Evolutionary conservation across 2,329 filamentous ascomycete species (phyloP), one percentile per base, ranked within the genome.

Genomic region (Venturia pyrina): DNA sequence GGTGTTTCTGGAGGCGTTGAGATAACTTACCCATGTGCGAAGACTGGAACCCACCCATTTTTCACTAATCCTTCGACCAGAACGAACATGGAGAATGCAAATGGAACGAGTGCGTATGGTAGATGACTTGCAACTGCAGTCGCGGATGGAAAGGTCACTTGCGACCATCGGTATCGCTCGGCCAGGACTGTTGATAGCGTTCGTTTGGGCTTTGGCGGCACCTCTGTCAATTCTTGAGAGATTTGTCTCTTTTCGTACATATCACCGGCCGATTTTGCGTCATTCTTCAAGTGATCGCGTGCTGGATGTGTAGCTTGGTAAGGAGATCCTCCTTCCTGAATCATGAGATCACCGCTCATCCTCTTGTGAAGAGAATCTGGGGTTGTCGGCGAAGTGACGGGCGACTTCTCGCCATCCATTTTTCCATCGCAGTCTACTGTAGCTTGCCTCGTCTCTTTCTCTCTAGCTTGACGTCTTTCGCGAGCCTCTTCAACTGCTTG

Each of bases 31-130:
- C 88, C 88, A 63, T 89, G 80, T 0, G 88, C 88, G 69, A 91
- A 91, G 0, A 90, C 86, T 0, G 83, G 82, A 0, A 91, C 85
- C 89, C 89, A 91, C 13, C 89, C 88, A 68, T 89, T 90, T 0
- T 86, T 89, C 0, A 89, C 88, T 1, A 91, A 75, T 0, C 83
- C 87, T 71, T 91, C 88, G 0, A 91, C 88, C 0, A 91, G 81
- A 11, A 91, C 81, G 68, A 91, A 91, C 88, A 91, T 91, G 68
- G 83, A 80, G 66, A 91, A 86, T 0, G 88, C 85, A 70, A 91
- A 91, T 0, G 89, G 88, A 0, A 91, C 80, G 0, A 91, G 81
- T 0, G 86, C 82, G 64, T 88, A 84, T 0, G 89, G 89, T 1
- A 91, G 78, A 71, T 89, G 87, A 0, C 82, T 76, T 6, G 88